These are phyloP conservation scores for Globisporangium cederbergense DNA, from an alignment of 352 stramenopile genomes.

Conservation along the genomic window DNA sequence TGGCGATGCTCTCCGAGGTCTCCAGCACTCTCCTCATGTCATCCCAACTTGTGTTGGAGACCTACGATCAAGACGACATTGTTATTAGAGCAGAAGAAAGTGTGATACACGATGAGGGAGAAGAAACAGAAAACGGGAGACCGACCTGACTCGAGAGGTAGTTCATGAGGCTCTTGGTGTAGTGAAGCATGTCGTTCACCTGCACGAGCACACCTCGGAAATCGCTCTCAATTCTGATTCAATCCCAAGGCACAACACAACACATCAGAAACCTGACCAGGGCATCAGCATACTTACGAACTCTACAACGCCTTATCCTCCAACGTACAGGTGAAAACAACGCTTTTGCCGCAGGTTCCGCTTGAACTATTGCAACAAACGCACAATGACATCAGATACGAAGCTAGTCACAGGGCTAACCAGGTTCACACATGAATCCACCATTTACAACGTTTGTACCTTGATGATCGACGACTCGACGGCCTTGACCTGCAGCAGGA, in stretches of 20 bases:
- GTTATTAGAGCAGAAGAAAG: background rate
- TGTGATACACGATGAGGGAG: background rate
- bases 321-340: constrained; percentile 44
- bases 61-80: constrained; percentile 14
- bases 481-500: constrained; percentile 65
- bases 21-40: constrained; percentile 19
- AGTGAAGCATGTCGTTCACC: constrained; percentile 74
- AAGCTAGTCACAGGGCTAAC: background rate
- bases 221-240: constrained; percentile 38
- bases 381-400: background rate
- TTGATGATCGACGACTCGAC: constrained; percentile 57
- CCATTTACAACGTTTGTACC: constrained; percentile 20
- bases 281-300: background rate
- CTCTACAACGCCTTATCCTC: background rate
- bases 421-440: background rate
- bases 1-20: constrained; percentile 21
- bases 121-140: background rate
- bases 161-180: constrained; percentile 57
- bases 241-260: background rate
- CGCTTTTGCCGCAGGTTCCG: constrained; percentile 43
- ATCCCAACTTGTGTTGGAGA: constrained; percentile 24
- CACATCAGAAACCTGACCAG: background rate
- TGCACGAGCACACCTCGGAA: constrained; percentile 44
- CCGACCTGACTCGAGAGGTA: constrained; percentile 70
- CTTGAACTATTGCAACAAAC: constrained; percentile 43